Evolutionary conservation across 1,284 basidiomycete genomes (phyloP), one percentile per base, ranked within the genome.

Genomic region (Thelephora terrestris): DNA sequence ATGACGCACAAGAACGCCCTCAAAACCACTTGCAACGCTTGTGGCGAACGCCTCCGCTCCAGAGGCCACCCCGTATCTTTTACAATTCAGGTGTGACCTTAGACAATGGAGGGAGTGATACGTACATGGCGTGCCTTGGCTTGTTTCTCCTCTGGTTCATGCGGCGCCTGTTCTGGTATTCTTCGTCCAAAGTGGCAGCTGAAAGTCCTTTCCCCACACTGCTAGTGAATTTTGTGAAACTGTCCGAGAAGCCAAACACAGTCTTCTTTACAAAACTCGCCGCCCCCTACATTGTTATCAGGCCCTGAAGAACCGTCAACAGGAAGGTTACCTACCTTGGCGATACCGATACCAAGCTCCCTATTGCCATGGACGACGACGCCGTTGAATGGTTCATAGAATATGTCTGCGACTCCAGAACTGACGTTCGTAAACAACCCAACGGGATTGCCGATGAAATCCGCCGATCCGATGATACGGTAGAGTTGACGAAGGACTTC

Each of bases 241-340:
- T 95, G 63, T 99, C 94, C 35, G 90, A 89, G 46, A 99, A 68
- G 29, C 96, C 96, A 60, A 98, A 99, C 10, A 98, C 90, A 0
- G 95, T 98, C 72, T 99, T 99, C 74, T 98, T 98, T 47, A 98
- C 90, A 60, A 99, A 95, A 63, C 92, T 97, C 7, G 96, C 94
- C 0, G 96, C 96, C 35, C 96, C 93, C 82, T 91, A 62, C 4
- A 51, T 24, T 6, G 21, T 40, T 14, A 35, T 23, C 42, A 32
- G 21, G 27, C n/a, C 32, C 20, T 40, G 44, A 32, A 43, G 21
- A 21, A 40, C 32, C 16, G 17, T 2, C 5, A 2, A 16, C 7
- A 14, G 23, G 21, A 46, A 24, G 5, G 47, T 29, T 3, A 57
- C 67, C 52, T 58, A 90, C 90, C 73, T 94, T 90, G 2, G 96